Conservation (phyloP, 495 filamentous ascomycete species). For the Penicillium coprophilum region DNA sequence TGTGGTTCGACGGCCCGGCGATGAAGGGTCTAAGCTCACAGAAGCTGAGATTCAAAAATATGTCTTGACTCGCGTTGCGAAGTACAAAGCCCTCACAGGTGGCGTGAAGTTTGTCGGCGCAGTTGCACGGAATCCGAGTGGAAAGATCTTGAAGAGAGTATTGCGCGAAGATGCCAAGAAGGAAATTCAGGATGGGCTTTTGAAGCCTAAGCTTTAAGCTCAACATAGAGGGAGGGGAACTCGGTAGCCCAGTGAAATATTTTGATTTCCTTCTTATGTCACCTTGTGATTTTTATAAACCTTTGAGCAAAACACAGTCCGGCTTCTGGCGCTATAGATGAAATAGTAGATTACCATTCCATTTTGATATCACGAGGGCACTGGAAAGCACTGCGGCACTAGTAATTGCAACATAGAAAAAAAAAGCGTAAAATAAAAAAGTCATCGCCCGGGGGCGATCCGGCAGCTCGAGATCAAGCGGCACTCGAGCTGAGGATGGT, state of each 20-base stretch:
- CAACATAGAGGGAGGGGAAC: background rate
- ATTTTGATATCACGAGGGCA: background rate
- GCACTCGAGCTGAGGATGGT: background rate
- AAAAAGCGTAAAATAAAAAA: background rate
- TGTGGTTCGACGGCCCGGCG: constrained; percentile 52
- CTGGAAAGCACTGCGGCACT: background rate
- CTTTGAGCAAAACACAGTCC: background rate
- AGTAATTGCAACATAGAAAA: background rate
- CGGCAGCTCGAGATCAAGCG: background rate
- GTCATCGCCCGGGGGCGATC: background rate
- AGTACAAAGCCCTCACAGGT: constrained; percentile 73
- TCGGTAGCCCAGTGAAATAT: background rate
- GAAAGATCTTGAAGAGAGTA: constrained; percentile 78
- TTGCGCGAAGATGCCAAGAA: constrained; percentile 49
- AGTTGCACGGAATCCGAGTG: constrained; percentile 75
- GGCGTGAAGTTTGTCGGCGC: constrained; percentile 75
- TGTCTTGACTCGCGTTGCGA: constrained; percentile 53
- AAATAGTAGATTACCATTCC: background rate
- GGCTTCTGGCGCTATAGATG: background rate
- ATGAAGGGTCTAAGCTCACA: constrained; percentile 43
- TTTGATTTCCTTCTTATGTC: no score
- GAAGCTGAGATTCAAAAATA: constrained; percentile 58
- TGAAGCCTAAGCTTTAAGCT: constrained; percentile 26
- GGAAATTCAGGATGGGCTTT: constrained; percentile 28
- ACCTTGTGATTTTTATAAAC: background rate